Conservation (phyloP, 2,329 filamentous ascomycete genomes). For the Epichloe sp. region DNA sequence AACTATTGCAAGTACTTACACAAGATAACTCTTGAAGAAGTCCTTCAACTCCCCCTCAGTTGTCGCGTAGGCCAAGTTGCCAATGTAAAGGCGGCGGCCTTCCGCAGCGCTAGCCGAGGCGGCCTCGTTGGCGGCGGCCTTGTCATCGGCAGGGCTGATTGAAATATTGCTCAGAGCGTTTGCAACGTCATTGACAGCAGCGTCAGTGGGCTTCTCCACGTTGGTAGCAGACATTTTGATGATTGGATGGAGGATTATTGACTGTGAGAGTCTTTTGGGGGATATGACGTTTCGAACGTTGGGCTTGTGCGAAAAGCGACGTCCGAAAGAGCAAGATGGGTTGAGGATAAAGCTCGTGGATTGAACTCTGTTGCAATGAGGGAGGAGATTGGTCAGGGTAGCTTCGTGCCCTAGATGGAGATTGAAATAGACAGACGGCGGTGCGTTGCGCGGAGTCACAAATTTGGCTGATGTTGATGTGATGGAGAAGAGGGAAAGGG, state of each 20-base stretch:
- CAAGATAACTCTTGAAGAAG: conserved; percentile 98
- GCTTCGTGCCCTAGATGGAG: conserved; percentile 74
- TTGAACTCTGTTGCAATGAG: conserved; percentile 65
- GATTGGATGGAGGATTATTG: conserved; percentile 30
- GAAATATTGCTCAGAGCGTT: conserved; percentile 59
- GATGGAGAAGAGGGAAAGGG: conserved; percentile 24
- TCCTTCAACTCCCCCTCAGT: conserved; percentile 99
- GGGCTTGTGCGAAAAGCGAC: conserved; percentile 23
- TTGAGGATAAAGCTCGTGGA: conserved; percentile 21
- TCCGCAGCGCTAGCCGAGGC: conserved; percentile 95
- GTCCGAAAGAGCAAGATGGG: conserved; percentile 27
- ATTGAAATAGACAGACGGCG: conserved; percentile 30
- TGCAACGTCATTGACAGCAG: conserved; percentile 66
- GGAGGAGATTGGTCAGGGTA: conserved; percentile 52
- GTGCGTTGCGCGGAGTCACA: conserved; percentile 36
- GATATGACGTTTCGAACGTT: conserved; percentile 27
- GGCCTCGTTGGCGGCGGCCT: conserved; percentile 65
- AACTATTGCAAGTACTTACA: conserved; percentile 55
- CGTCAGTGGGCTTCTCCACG: conserved; percentile 51
- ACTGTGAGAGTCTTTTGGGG: conserved; percentile 28
- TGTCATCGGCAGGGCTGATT: conserved; percentile 42
- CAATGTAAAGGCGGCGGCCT: conserved; percentile 98
- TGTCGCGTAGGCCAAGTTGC: conserved; percentile 99
- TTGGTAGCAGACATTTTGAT: conserved; percentile 68
- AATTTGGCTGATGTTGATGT: conserved; percentile 30